Evolutionary conservation across 2,329 filamentous ascomycete genomes (phyloP).

Genomic region (Diaporthe aspalathi): DNA sequence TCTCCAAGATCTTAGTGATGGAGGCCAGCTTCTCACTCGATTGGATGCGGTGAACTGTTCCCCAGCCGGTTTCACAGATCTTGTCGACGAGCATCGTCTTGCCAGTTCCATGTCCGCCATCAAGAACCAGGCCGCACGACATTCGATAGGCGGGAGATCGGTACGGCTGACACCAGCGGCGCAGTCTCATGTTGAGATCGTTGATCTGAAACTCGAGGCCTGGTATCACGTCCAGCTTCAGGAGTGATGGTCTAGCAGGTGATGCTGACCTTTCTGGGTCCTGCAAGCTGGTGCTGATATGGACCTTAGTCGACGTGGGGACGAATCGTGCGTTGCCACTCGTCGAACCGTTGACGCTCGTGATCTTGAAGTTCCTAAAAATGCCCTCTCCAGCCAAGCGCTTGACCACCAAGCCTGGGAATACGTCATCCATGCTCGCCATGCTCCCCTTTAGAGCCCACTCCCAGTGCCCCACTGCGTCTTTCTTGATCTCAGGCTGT

Average conservation of each 20-base stretch:
- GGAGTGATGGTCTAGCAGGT: conserved; percentile 44
- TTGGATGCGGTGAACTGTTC: conserved; percentile 72
- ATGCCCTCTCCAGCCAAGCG: conserved; percentile 66
- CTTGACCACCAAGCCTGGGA: conserved; percentile 78
- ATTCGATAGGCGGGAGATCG: conserved; percentile 50
- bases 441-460: conserved; percentile 48
- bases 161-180: conserved; percentile 45
- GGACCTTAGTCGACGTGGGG: conserved; percentile 49
- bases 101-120: conserved; percentile 86
- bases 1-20: conserved; percentile 76
- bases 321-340: conserved; percentile 58
- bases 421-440: conserved; percentile 70
- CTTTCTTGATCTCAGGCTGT: conserved; percentile 47
- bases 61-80: conserved; percentile 77
- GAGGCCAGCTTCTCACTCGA: conserved; percentile 66
- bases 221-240: conserved; percentile 69
- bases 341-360: conserved; percentile 65
- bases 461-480: conserved; percentile 52
- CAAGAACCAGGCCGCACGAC: conserved; percentile 75
- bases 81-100: conserved; percentile 80
- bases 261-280: conserved; percentile 50
- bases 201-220: conserved; percentile 74
- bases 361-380: conserved; percentile 70
- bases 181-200: conserved; percentile 75
- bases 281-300: conserved; percentile 48